These are phyloP conservation scores for Exophiala sideris DNA, from an alignment of 2,329 filamentous ascomycete species.

Conservation along the genomic window DNA sequence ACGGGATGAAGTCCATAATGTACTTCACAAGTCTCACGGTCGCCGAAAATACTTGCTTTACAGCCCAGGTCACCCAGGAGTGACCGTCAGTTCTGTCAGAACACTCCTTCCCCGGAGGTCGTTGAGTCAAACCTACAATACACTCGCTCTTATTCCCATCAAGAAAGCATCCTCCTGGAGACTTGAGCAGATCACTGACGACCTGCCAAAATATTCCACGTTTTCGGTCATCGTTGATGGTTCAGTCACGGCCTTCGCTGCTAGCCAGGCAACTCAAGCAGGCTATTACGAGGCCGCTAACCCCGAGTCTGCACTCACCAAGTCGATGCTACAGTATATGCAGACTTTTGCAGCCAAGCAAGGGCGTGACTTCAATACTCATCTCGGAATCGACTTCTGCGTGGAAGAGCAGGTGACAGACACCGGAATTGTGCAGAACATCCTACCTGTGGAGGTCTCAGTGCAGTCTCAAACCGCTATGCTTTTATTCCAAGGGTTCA, in stretches of 20 bases:
- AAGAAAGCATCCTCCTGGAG: conserved; percentile 58
- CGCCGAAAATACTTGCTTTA: conserved; percentile 62
- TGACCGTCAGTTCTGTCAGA: conserved; percentile 52
- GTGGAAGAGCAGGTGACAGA: conserved; percentile 48
- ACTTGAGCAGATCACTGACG: conserved; percentile 65
- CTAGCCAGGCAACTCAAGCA: conserved; percentile 59
- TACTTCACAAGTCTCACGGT: conserved; percentile 45
- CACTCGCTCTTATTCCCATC: conserved; percentile 56
- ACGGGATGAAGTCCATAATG: conserved; percentile 51
- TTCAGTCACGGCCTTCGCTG: conserved; percentile 61
- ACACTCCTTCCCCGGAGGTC: conserved; percentile 57
- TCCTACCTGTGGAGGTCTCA: conserved; percentile 69
- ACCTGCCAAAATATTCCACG: conserved; percentile 63
- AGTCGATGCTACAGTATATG: conserved; percentile 59
- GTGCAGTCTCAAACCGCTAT: conserved; percentile 65
- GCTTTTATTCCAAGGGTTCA: conserved; percentile 52
- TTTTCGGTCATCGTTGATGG: conserved; percentile 65
- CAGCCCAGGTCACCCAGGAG: conserved; percentile 46
- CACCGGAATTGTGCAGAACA: conserved; percentile 30
- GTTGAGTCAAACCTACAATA: conserved; percentile 51
- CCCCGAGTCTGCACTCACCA: conserved; percentile 51
- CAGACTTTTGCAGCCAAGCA: conserved; percentile 16
- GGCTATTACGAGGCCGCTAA: conserved; percentile 62
- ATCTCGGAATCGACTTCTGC: conserved; percentile 70
- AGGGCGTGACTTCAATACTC: conserved; percentile 59